Evolutionary conservation across 169 alveolate species (phyloP).

Genomic region (Theileria annulata): DNA sequence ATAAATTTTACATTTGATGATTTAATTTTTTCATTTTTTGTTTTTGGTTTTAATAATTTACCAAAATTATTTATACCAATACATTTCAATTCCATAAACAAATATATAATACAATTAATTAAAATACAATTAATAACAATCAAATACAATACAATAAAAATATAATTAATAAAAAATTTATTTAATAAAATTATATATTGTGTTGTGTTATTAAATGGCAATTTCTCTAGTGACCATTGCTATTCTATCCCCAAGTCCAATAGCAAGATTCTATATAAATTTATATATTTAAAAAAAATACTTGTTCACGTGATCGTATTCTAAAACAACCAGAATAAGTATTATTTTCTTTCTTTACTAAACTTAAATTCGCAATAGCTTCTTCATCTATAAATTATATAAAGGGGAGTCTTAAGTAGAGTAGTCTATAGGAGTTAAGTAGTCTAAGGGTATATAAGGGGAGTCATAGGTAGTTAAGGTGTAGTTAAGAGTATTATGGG

Average conservation of each 20-base stretch:
- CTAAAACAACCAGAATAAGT: slow-evolving; percentile 69
- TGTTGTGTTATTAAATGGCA: slow-evolving; percentile 33
- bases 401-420: no score
- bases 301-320: slow-evolving; percentile 73
- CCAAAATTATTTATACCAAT: slow-evolving; percentile 26
- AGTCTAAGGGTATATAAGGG: no score
- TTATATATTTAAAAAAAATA: not conserved
- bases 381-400: slow-evolving; percentile 81
- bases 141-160: no score
- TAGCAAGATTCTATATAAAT: slow-evolving; percentile 22
- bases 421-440: no score
- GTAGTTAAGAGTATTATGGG: no score
- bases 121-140: no score
- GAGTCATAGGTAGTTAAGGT: no score
- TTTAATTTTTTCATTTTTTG: slow-evolving; percentile 22
- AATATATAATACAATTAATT: not conserved
- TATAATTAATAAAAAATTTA: no score
- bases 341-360: slow-evolving; percentile 66
- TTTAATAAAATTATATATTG: no score
- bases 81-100: no score
- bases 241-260: slow-evolving; percentile 59
- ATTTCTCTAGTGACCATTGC: slow-evolving; percentile 29
- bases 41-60: slow-evolving; percentile 40
- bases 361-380: slow-evolving; percentile 87
- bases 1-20: slow-evolving; percentile 44